phyloP scores from a whole-genome alignment of 2,329 filamentous ascomycete genomes.

The Metarhizium humberi region DNA sequence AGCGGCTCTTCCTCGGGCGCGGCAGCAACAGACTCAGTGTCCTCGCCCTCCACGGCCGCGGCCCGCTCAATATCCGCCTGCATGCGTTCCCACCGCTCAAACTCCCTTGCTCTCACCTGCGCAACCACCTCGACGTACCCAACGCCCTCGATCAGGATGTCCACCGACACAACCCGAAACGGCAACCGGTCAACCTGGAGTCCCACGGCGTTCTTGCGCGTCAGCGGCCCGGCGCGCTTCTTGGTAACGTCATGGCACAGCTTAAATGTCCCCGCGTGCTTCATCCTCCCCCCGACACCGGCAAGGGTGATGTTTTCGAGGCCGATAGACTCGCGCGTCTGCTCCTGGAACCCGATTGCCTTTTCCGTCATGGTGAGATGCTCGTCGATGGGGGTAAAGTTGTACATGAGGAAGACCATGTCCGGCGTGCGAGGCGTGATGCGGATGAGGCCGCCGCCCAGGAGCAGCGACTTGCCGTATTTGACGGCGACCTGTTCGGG shows the following conservation, averaged over 20 bases:
- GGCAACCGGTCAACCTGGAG: slow-evolving; percentile 61
- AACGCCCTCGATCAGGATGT: slow-evolving; percentile 83
- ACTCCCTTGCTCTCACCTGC: slow-evolving; percentile 59
- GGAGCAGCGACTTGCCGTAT: slow-evolving; percentile 67
- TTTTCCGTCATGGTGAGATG: slow-evolving; percentile 77
- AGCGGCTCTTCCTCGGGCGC: not conserved
- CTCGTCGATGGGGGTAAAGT: slow-evolving; percentile 69
- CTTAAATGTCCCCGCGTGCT: slow-evolving; percentile 64
- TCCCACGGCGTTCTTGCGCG: slow-evolving; percentile 50
- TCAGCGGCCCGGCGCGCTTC: slow-evolving; percentile 64
- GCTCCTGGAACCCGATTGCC: slow-evolving; percentile 62
- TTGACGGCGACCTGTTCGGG: slow-evolving; percentile 68
- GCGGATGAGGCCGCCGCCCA: slow-evolving; percentile 72
- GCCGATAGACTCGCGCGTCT: slow-evolving; percentile 45
- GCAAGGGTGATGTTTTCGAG: slow-evolving; percentile 55
- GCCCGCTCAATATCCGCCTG: slow-evolving; percentile 13
- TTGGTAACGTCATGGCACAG: slow-evolving; percentile 79
- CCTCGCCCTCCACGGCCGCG: slow-evolving; percentile 8
- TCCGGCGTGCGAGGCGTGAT: slow-evolving; percentile 63
- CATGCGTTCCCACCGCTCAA: slow-evolving; percentile 11
- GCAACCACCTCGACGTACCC: slow-evolving; percentile 87
- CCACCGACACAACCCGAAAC: slow-evolving; percentile 69
- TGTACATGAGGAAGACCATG: slow-evolving; percentile 66
- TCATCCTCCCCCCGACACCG: slow-evolving; percentile 47
- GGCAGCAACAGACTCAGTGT: slow-evolving; percentile 2